Base-by-base conservation (phyloP, 2,329 filamentous ascomycete genomes). In the Hirsutella minnesotensis region DNA sequence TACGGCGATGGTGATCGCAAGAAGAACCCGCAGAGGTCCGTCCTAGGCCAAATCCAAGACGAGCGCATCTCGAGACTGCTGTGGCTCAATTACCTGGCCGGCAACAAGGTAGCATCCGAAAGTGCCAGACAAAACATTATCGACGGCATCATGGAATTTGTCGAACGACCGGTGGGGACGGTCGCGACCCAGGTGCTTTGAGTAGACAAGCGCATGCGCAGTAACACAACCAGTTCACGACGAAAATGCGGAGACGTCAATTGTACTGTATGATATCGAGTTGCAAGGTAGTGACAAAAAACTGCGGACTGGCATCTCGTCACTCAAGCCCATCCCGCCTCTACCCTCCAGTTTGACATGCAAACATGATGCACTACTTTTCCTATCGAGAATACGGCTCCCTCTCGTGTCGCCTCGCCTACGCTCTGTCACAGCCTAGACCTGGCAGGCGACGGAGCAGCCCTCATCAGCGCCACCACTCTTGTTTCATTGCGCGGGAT, bases 71-170 rank as follows among this genome's bases (percentile, higher is more conserved):
- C 83, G 44, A 77, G 85, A 45, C 66, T 90, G 46, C 66, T 96
- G 19, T 96, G 90, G 90, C 65, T 95, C 57, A 83, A 89, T 51
- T 98, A 95, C 63, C 68, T 98, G 27, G 86, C 79, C 4, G 92
- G 92, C 0, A 83, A 78, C 59, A 87, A 81, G 54, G 88, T 95
- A 9, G 88, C 88, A 24, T 94, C 86, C 49, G 87, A 95, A 60
- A 70, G 74, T 3, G 86, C 88, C 15, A 75, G 90, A 51, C 72
- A 79, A 63, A 94, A 76, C 52, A 83, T 98, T 40, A 83, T 94
- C 3, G 79, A 94, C 39, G 92, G 92, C 0, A 75, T 94, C 47
- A 81, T 96, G 71, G 81, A 81, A 51, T 84, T 95, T 63, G 87
- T 92, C 1, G 85, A 88, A 62, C 68, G 90, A 49, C 92, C 92